Evolutionary conservation across 2,329 filamentous ascomycete species (phyloP).

Genomic region (Bipolaris gigantea): DNA sequence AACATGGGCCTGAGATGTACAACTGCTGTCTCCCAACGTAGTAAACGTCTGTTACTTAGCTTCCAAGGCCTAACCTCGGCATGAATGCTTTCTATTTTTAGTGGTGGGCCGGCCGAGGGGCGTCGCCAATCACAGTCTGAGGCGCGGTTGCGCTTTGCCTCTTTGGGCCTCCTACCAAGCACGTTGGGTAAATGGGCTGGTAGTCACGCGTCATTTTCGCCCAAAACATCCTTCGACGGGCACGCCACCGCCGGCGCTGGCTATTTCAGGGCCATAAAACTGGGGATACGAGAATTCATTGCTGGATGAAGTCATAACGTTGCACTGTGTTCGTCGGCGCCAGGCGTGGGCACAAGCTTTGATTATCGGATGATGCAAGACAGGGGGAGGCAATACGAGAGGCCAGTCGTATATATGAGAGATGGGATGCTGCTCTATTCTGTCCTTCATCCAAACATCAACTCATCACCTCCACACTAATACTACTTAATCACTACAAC

Average conservation of each 20-base stretch:
- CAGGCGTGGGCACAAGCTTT: conserved; percentile 2
- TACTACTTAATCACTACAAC: conserved; percentile 11
- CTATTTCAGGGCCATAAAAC: conserved; percentile 6
- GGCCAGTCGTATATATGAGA: conserved; percentile 3
- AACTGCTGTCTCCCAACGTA: not conserved
- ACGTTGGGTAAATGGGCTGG: conserved; percentile 2
- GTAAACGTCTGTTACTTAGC: conserved; percentile 4
- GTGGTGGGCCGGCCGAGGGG: not conserved
- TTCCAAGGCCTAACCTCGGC: conserved; percentile 11
- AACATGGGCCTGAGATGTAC: not conserved
- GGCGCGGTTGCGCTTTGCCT: not conserved
- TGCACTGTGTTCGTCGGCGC: conserved; percentile 7
- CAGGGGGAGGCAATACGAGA: conserved; percentile 5
- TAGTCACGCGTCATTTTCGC: conserved; percentile 9
- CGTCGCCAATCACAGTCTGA: not conserved
- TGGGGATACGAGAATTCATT: conserved; percentile 11
- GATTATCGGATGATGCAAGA: conserved; percentile 5
- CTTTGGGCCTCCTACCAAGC: not conserved
- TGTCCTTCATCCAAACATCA: conserved; percentile 5
- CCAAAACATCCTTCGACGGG: not conserved
- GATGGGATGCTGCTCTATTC: conserved; percentile 4
- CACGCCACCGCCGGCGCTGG: conserved; percentile 9
- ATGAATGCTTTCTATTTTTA: conserved; percentile 12
- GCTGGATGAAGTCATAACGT: conserved; percentile 13
- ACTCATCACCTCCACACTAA: conserved; percentile 8